phyloP scores from a whole-genome alignment of 768 basidiomycete genomes.

The Crepidotus variabilis region DNA sequence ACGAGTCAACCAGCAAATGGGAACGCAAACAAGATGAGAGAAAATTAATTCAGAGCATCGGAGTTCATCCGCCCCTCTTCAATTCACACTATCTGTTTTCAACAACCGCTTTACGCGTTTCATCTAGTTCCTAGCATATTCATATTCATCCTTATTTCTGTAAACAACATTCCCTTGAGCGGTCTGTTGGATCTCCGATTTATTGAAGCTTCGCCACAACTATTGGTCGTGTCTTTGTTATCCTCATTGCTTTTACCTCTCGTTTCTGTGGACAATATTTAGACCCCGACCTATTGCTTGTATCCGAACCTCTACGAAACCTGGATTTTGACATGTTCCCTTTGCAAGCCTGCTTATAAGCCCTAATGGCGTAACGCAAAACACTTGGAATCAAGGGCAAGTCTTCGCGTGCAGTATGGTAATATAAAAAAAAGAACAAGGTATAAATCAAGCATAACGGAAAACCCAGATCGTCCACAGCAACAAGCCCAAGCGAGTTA shows the following conservation, averaged over 20 bases:
- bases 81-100: neutral
- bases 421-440: neutral
- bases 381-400: too few relatives aligned
- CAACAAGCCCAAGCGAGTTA: too few relatives aligned
- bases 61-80: too few relatives aligned
- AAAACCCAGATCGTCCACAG: neutral
- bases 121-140: neutral
- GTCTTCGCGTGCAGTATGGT: too few relatives aligned
- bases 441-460: neutral
- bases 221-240: neutral
- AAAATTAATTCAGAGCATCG: neutral
- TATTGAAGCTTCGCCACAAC: neutral
- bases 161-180: neutral
- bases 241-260: neutral
- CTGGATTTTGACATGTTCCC: neutral
- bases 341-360: too few relatives aligned
- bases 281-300: neutral
- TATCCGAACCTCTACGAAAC: neutral
- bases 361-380: too few relatives aligned
- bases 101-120: neutral
- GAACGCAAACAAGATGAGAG: constrained; percentile 6
- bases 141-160: neutral
- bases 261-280: neutral
- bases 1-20: constrained; percentile 20
- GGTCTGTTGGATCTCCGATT: neutral